Evolutionary conservation across 352 stramenopile species (phyloP), one percentile per base, ranked within the genome.

Genomic region (Thraustochytrium sp.): DNA sequence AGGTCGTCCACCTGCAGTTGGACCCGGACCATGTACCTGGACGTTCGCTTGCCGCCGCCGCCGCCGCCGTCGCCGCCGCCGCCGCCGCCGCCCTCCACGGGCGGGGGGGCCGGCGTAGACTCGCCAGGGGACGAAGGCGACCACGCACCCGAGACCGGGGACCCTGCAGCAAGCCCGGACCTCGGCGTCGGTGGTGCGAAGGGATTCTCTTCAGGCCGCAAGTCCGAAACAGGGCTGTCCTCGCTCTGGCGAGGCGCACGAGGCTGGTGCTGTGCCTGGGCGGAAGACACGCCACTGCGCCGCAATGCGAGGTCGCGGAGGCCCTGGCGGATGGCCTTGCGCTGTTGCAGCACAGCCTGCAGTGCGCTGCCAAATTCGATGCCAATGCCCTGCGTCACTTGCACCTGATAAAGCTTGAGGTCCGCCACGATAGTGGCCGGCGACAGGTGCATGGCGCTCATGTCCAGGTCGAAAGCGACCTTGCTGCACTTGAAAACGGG

Each of bases 271-370:
- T 2, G 26, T 55, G 16, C 48, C 40, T 16, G 26, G 36, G 59
- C 34, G 0, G 59, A 2, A 13, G 34, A n/a, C 4, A 72, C 9
- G 21, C 42, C 26, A 1, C 13, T 31, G 13, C 59, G 59, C 9
- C 59, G 59, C 34, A 31, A 21, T 26, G 59, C 29, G 34, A 72
- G 59, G 46, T 72, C 59, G 9, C 59, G n/a, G 16, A 75, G 40
- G 23, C 62, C 62, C 44, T 75, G 62, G 5, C 68, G 68, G 23
- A 80, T 21, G 13, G 68, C 68, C 42, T 80, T 80, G 36, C 68
- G 68, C 68, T 80, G 68, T n/a, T 46, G 42, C 8, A 80, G 42
- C 18, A 80, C 18, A 3, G 68, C 68, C 68, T 80, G 68, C 1
- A 80, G 42, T 26, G 44, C 68, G 8, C 8, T 8, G 21, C 68